These are phyloP conservation scores for Trichoderma polysporum DNA, from an alignment of 2,329 filamentous ascomycete species.

Conservation along the genomic window DNA sequence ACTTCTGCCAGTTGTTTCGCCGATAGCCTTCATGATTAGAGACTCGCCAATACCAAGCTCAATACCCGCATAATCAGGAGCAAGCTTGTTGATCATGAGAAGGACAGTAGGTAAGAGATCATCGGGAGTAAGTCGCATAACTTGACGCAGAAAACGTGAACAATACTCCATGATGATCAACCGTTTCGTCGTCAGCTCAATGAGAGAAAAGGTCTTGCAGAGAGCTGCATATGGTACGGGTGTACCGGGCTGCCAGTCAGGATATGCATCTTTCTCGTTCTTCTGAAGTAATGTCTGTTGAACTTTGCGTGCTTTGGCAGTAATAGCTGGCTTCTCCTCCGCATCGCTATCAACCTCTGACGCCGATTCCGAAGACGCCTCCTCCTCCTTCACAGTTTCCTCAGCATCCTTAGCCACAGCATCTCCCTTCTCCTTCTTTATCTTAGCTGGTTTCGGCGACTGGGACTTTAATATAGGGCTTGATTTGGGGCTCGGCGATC, in stretches of 20 bases:
- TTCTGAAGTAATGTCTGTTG: constrained; percentile 73
- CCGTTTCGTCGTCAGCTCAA: constrained; percentile 92
- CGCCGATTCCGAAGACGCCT: constrained; percentile 31
- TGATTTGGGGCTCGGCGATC: constrained; percentile 28
- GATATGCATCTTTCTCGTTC: constrained; percentile 76
- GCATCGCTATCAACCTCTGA: constrained; percentile 49
- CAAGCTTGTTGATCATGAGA: constrained; percentile 97
- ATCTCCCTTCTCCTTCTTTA: constrained; percentile 30
- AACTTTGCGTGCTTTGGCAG: constrained; percentile 75
- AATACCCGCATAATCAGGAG: constrained; percentile 93
- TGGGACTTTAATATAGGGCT: constrained; percentile 25
- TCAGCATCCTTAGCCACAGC: constrained; percentile 26
- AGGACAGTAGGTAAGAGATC: constrained; percentile 87
- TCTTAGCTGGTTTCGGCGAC: constrained; percentile 23
- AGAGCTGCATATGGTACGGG: constrained; percentile 93
- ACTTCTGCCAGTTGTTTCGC: constrained; percentile 87
- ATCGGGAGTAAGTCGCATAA: constrained; percentile 83
- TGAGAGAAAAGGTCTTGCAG: constrained; percentile 89
- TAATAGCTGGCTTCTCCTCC: constrained; percentile 66
- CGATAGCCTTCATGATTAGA: constrained; percentile 97
- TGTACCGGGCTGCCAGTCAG: constrained; percentile 86
- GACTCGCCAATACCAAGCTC: constrained; percentile 98
- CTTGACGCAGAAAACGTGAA: constrained; percentile 86
- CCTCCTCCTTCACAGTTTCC: constrained; percentile 26
- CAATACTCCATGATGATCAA: constrained; percentile 86